Evolutionary conservation across 495 filamentous ascomycete species (phyloP).

Genomic region (Amorphotheca resinae): DNA sequence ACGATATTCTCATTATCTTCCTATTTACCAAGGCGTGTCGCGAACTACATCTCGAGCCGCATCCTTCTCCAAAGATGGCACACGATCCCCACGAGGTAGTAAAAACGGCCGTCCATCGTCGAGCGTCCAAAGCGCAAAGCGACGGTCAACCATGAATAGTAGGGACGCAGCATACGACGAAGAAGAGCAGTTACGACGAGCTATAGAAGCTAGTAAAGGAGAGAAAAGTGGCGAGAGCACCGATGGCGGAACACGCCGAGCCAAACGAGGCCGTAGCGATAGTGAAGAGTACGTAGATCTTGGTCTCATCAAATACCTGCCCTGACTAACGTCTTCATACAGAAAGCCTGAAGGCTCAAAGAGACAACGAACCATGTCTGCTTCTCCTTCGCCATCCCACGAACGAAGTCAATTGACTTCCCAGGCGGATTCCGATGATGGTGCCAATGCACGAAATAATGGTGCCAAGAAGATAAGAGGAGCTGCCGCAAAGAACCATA

Average conservation of each 20-base stretch:
- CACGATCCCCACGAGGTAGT: conserved; percentile 36
- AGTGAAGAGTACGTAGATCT: conserved; percentile 68
- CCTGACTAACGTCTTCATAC: neutral
- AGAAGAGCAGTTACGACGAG: conserved; percentile 76
- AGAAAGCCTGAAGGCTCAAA: conserved; percentile 41
- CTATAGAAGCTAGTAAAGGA: conserved; percentile 90
- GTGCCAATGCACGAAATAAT: conserved; percentile 33
- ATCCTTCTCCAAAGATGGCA: conserved; percentile 44
- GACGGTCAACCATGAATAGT: conserved; percentile 96
- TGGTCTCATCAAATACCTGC: neutral
- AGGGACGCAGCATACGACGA: conserved; percentile 91
- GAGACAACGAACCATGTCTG: conserved; percentile 64
- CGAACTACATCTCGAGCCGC: conserved; percentile 38
- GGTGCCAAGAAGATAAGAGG: conserved; percentile 49
- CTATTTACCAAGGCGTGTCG: conserved; percentile 33
- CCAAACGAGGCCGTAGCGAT: conserved; percentile 79
- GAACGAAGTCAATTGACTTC: conserved; percentile 35
- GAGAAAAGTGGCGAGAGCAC: conserved; percentile 34
- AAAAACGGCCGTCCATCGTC: conserved; percentile 35
- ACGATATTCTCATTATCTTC: conserved; percentile 44
- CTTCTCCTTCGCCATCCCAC: conserved; percentile 46
- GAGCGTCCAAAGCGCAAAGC: conserved; percentile 46
- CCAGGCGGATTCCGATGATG: conserved; percentile 58
- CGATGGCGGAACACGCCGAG: conserved; percentile 43
- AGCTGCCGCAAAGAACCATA: conserved; percentile 51